A percentile compares a stretch with the other conserved stretches of the same genome.
These are phyloP conservation scores for Pestalotiopsis fici DNA, from an alignment of 2,329 filamentous ascomycete species.

Conservation along the genomic window DNA sequence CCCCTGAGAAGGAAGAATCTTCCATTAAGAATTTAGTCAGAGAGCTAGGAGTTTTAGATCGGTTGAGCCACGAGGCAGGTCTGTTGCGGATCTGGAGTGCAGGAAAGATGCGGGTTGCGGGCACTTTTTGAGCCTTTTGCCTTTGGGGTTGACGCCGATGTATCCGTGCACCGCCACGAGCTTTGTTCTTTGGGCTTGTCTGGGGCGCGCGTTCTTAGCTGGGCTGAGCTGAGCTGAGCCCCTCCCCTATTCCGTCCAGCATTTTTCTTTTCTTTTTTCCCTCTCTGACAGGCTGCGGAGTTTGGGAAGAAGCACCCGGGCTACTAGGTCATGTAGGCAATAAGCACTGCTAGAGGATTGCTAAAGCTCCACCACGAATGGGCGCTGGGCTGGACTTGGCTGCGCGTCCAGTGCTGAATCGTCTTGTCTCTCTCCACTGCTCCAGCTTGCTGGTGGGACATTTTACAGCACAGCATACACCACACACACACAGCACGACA, in stretches of 20 bases:
- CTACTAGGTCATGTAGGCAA: too few relatives aligned
- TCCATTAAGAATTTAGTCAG: neutral
- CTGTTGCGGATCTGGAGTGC: neutral
- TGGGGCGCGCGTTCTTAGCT: neutral
- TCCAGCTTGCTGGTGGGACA: neutral
- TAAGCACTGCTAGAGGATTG: neutral
- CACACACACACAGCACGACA: neutral
- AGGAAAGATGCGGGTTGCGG: neutral
- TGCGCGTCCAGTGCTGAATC: neutral
- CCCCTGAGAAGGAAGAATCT: neutral
- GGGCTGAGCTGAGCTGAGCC: neutral
- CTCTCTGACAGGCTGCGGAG: neutral
- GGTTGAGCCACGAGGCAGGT: neutral
- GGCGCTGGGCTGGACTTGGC: neutral
- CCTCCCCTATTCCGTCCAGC: neutral
- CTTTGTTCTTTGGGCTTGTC: neutral
- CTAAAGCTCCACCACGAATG: too few relatives aligned
- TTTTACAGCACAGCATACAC: neutral
- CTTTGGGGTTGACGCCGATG: neutral
- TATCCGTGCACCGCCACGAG: conserved; percentile 1
- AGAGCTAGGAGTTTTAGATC: neutral
- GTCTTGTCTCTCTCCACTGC: neutral
- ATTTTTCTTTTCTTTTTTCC: too few relatives aligned
- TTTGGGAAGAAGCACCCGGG: neutral
- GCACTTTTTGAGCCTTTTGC: neutral